Evolutionary conservation across 1,139 yeast genomes (phyloP), one percentile per base, ranked within the genome.

Genomic region (Saccharomyces hybrid): DNA sequence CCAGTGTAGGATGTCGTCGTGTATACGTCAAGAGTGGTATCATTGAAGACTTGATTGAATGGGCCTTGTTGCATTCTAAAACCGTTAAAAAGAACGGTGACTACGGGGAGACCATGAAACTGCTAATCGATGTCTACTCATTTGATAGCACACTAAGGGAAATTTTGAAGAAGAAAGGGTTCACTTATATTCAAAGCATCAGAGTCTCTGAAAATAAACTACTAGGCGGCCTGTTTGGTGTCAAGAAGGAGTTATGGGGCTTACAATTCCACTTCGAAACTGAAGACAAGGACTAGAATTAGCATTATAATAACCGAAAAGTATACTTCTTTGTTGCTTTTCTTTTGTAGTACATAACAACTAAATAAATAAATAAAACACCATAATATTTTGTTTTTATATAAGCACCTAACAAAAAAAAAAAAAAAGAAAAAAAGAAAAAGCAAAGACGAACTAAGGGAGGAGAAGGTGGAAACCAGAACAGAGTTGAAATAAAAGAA

Each of bases 11-110:
- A 55, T 79, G 84, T 48, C 78, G 89, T 69, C 81, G 80, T 64
- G 90, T 85, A 2, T 85, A 85, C 64, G 69, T 76, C 48, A 76
- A 75, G 56, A 81, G 84, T 9, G 89, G 85, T 46, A 78, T 86
- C 55, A 76, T 84, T 38, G 77, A 77, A 51, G 84, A 85, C 60
- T 72, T 85, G 57, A 60, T 85, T 31, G 83, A 78, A 53, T 83
- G 85, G 84, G 79, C 85, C 5, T 71, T 79, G 55, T 60, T 73
- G 41, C 76, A 84, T 64, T 72, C 85, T 13, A 72, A 76, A 55
- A 69, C 69, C 38, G 65, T 82, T 50, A 49, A 53, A 16, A 52
- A 61, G 28, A 56, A 64, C 51, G 67, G 66, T 14, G 56, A 60
- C 27, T 53, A 56, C 46, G 61, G 62, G 16, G 63, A 67, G 29